Evolutionary conservation across 352 stramenopile genomes (phyloP).

Genomic region (Blastocystis sp.): DNA sequence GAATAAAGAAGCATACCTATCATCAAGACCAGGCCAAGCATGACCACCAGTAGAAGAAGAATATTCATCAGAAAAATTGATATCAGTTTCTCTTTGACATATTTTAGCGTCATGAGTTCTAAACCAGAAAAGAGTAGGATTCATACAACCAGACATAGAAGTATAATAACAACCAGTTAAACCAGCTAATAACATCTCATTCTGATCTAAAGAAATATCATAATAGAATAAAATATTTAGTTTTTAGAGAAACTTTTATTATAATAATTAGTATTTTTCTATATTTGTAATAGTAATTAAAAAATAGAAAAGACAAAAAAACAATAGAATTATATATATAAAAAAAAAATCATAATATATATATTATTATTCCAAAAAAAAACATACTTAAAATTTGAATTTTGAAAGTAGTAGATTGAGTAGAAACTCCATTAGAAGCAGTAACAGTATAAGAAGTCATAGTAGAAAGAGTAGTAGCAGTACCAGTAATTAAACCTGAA

Average conservation of each 20-base stretch:
- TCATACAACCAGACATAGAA: slow-evolving; percentile 17
- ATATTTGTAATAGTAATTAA: too few species aligned
- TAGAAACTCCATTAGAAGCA: slow-evolving; percentile 2
- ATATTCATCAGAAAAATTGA: slow-evolving; percentile 21
- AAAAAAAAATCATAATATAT: too few species aligned
- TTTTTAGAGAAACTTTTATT: too few species aligned
- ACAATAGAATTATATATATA: too few species aligned
- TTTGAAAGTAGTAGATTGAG: slow-evolving; percentile 6
- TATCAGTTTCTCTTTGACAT: slow-evolving; percentile 23
- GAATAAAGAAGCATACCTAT: too few species aligned
- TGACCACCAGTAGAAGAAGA: slow-evolving; percentile 17
- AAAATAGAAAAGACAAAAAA: too few species aligned
- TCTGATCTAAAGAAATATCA: too few species aligned
- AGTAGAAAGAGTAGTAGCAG: neutral
- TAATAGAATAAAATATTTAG: too few species aligned
- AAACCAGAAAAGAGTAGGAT: slow-evolving; percentile 24
- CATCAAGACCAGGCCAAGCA: slow-evolving; percentile 35
- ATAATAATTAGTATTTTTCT: too few species aligned
- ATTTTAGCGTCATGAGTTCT: slow-evolving; percentile 22
- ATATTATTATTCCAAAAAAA: too few species aligned
- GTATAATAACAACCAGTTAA: slow-evolving; percentile 33
- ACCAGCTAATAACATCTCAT: slow-evolving; percentile 14
- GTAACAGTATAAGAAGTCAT: slow-evolving; percentile 21
- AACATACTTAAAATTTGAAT: too few species aligned
- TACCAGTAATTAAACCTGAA: slow-evolving; percentile 24